phyloP scores from a whole-genome alignment of 1,139 yeast species.

The Magnusiomyces tetraspermus region DNA sequence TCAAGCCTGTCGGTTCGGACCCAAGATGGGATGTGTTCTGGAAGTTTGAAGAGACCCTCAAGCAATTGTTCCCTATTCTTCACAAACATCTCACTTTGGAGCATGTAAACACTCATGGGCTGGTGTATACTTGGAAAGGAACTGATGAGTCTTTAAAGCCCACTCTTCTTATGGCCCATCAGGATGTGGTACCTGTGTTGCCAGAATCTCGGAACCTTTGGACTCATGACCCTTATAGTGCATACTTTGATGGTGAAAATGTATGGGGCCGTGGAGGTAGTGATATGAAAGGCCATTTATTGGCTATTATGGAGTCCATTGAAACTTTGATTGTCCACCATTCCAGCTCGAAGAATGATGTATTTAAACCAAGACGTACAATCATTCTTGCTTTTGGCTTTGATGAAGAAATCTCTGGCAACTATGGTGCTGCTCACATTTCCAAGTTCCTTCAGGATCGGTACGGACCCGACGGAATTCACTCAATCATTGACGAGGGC shows the following conservation, averaged over 20 bases:
- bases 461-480: slow-evolving; percentile 49
- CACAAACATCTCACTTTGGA: slow-evolving; percentile 43
- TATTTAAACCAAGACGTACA: slow-evolving; percentile 45
- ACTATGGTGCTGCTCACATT: slow-evolving; percentile 44
- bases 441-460: slow-evolving; percentile 38
- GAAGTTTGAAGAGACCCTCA: slow-evolving; percentile 48
- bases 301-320: slow-evolving; percentile 50
- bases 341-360: slow-evolving; percentile 23
- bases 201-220: slow-evolving; percentile 47
- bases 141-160: slow-evolving; percentile 48
- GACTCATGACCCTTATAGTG: slow-evolving; percentile 64
- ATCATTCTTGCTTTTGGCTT: slow-evolving; percentile 55
- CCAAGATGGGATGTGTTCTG: slow-evolving; percentile 37
- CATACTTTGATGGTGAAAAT: slow-evolving; percentile 49
- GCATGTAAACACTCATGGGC: slow-evolving; percentile 55
- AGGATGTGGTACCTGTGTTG: slow-evolving; percentile 79
- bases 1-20: slow-evolving; percentile 35
- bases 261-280: slow-evolving; percentile 60
- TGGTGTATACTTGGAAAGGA: slow-evolving; percentile 62
- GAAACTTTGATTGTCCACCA: slow-evolving; percentile 39
- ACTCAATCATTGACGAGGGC: slow-evolving; percentile 60
- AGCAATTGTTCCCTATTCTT: slow-evolving; percentile 50
- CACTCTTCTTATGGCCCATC: slow-evolving; percentile 62
- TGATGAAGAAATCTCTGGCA: slow-evolving; percentile 64
- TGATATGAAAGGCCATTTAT: slow-evolving; percentile 53